Base-by-base conservation (phyloP, 257 asterid species). In the Petunia secreta region DNA sequence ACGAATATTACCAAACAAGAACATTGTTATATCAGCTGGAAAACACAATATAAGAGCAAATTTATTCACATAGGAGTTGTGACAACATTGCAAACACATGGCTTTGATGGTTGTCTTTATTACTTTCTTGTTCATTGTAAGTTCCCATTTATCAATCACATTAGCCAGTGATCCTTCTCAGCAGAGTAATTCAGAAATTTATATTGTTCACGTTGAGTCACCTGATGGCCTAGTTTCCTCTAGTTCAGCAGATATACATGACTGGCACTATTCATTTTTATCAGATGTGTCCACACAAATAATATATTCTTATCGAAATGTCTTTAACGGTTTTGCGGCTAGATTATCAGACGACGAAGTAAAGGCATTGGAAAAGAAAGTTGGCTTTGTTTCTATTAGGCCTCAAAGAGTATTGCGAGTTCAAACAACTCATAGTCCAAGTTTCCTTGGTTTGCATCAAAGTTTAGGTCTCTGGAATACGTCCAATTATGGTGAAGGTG, bases 181-280 rank as follows among this genome's bases (percentile, higher is more conserved):
- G 11, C 55, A 57, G 6, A 50, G 63, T 36, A 25, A 46, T 55
- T 43, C 79, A 5, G 67, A 85, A 39, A 85, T 87, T 34, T 89
- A 85, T 67, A 89, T 89, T 15, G 83, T 87, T 40, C 87, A 39
- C 60, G 13, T 71, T 71, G 77, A 71, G 10, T 71, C 77, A 48
- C 16, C 77, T 71, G 77, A 48, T 25, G 25, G 25, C 25, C 25
- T 25, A 25, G 25, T 25, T 25, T 25, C 25, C 25, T 25, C 25
- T 25, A 25, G 25, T 25, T 25, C 25, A 25, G 25, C 25, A 48
- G 10, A 25, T 46, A 34, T 71, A 48, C 77, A 68, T 68, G 58
- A 8, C 57, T 68, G 16, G 5, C 76, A 71, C 60, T 43, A 71
- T 50, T 71, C 77, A 34, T 34, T 71, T 10, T 71, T 71, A 9